phyloP scores from a whole-genome alignment of 352 stramenopile genomes.

The Phytophthora ohioensis region DNA sequence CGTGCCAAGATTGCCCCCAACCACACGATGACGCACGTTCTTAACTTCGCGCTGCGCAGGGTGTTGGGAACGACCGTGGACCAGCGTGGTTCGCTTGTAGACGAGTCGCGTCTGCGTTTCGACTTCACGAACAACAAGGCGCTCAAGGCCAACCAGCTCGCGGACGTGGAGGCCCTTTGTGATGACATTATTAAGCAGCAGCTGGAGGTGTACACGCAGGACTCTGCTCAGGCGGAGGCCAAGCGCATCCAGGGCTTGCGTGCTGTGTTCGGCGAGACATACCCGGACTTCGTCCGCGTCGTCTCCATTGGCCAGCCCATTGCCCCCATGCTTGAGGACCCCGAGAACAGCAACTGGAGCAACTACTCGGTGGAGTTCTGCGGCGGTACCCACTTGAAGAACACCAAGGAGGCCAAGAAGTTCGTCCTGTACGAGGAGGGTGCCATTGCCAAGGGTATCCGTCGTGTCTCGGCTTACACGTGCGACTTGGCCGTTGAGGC shows the following conservation, averaged over 20 bases:
- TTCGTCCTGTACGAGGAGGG: constrained; percentile 98
- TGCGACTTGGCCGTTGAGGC: constrained; percentile 88
- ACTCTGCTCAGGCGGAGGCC: constrained; percentile 94
- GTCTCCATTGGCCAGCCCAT: constrained; percentile 94
- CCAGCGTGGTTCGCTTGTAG: constrained; percentile 97
- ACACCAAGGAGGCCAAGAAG: constrained; percentile 95
- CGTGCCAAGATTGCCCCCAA: constrained; percentile 96
- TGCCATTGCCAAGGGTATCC: constrained; percentile 97
- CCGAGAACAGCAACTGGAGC: constrained; percentile 89
- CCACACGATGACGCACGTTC: constrained; percentile 99
- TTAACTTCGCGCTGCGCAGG: constrained; percentile 98
- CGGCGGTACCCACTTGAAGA: constrained; percentile 97
- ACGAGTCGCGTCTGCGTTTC: constrained; percentile 98
- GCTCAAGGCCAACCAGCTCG: constrained; percentile 93
- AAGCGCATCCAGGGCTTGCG: constrained; percentile 96
- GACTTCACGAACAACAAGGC: constrained; percentile 98
- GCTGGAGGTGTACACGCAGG: constrained; percentile 92
- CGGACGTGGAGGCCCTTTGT: constrained; percentile 87
- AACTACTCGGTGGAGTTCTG: constrained; percentile 99
- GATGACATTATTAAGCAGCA: constrained; percentile 90
- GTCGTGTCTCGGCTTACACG: constrained; percentile 96
- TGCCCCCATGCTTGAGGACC: constrained; percentile 82
- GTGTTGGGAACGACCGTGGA: constrained; percentile 95
- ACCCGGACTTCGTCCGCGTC: constrained; percentile 98
- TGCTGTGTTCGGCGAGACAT: constrained; percentile 99